Conservation (phyloP, 2,329 filamentous ascomycete species). For the Fusarium sp. region DNA sequence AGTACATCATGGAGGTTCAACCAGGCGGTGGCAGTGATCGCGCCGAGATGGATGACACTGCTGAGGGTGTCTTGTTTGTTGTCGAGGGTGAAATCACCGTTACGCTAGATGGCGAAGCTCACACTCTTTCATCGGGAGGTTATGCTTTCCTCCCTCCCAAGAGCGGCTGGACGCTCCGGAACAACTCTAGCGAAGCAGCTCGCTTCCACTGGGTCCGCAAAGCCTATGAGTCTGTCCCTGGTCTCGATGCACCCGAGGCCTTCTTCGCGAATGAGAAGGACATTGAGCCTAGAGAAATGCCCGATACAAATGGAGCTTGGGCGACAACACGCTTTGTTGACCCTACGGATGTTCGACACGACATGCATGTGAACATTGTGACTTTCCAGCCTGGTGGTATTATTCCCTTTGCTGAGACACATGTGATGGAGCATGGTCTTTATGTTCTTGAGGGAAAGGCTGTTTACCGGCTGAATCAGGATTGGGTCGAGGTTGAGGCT, state of each 20-base stretch:
- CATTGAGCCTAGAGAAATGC: constrained; percentile 12
- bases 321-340: constrained; percentile 23
- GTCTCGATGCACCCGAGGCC: constrained; percentile 10
- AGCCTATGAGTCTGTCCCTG: constrained; percentile 17
- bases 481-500: constrained; percentile 23
- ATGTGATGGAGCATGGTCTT: constrained; percentile 27
- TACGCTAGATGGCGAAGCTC: background rate
- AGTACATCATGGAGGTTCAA: constrained; percentile 27
- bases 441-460: constrained; percentile 25
- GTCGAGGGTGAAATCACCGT: constrained; percentile 21
- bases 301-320: constrained; percentile 24
- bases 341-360: constrained; percentile 12
- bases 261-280: constrained; percentile 25
- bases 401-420: constrained; percentile 23
- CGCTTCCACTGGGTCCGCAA: constrained; percentile 28
- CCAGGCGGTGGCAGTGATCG: constrained; percentile 23
- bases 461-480: constrained; percentile 20
- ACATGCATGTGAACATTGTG: constrained; percentile 28
- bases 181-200: constrained; percentile 8
- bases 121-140: constrained; percentile 10
- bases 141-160: constrained; percentile 26
- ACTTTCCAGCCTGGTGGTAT: constrained; percentile 21
- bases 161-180: constrained; percentile 23
- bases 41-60: constrained; percentile 16
- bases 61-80: constrained; percentile 21